Conservation (phyloP, 192 early-diverging fungal genomes). For the Rhizoclosmatium sp. region DNA sequence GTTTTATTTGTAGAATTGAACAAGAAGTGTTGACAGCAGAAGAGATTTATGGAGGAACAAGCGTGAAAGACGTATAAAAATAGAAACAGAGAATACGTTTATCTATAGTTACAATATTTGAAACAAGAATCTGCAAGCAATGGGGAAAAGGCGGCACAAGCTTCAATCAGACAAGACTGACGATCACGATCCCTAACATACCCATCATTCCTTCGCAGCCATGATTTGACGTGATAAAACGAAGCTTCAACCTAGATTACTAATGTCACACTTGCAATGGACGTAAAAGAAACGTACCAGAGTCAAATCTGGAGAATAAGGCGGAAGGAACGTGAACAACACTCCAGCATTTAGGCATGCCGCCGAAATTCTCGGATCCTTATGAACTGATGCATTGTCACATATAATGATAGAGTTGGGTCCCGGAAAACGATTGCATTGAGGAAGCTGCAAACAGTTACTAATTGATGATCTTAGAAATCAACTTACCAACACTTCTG, state of each 20-base stretch:
- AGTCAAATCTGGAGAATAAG: slow-evolving; percentile 14
- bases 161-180: not conserved
- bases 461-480: not conserved
- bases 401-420: not conserved
- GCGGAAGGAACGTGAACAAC: not conserved
- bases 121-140: not conserved
- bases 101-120: not conserved
- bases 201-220: not conserved
- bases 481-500: slow-evolving; percentile 5
- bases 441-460: not conserved
- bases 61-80: too few species aligned
- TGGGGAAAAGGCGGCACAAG: not conserved
- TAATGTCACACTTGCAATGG: not conserved
- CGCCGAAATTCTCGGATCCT: not conserved
- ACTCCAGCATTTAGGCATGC: slow-evolving; percentile 3
- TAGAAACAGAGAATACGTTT: not conserved
- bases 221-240: not conserved
- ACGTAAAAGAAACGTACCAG: not conserved
- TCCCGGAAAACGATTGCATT: not conserved
- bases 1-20: not conserved
- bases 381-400: slow-evolving; percentile 17
- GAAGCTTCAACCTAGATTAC: not conserved
- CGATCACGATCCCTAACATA: not conserved
- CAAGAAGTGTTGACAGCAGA: not conserved
- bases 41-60: too few species aligned